A percentile compares a stretch with the other conserved stretches of the same genome.
Evolutionary conservation across 2,329 filamentous ascomycete species (phyloP).

Genomic region (Sporothrix pallida): DNA sequence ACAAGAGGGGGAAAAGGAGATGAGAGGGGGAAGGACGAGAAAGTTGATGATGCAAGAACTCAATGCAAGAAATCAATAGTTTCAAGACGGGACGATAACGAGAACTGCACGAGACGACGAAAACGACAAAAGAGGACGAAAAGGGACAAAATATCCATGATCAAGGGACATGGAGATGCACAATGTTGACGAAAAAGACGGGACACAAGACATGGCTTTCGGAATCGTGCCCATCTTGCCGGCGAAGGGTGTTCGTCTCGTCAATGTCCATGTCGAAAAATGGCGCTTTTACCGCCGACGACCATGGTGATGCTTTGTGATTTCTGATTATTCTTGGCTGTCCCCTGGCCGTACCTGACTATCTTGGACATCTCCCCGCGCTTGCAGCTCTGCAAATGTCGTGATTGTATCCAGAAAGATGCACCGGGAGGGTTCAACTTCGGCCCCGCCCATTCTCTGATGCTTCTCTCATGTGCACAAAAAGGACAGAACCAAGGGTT

Average conservation of each 20-base stretch:
- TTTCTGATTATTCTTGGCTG: not conserved
- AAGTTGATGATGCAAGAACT: not conserved
- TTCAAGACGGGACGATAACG: conserved; percentile 5
- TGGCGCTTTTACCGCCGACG: not conserved
- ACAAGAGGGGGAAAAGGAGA: not conserved
- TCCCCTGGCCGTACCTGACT: not conserved
- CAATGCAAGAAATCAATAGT: conserved; percentile 9
- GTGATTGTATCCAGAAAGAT: not conserved
- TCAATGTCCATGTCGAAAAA: not conserved
- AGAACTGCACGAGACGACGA: not conserved
- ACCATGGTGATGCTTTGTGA: not conserved
- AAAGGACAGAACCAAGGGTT: not conserved
- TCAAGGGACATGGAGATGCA: not conserved
- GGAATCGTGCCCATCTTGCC: conserved; percentile 21
- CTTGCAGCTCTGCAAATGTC: not conserved
- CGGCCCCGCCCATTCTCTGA: not conserved
- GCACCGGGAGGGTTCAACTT: not conserved
- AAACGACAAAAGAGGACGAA: not conserved
- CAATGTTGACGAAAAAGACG: not conserved
- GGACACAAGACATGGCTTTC: not conserved
- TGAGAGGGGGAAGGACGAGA: not conserved
- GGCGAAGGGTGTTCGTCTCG: not conserved
- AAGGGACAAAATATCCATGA: not conserved
- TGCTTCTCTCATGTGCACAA: not conserved
- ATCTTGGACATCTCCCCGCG: not conserved